phyloP scores from a whole-genome alignment of 768 basidiomycete species.

The Aureoboletus auriporus region DNA sequence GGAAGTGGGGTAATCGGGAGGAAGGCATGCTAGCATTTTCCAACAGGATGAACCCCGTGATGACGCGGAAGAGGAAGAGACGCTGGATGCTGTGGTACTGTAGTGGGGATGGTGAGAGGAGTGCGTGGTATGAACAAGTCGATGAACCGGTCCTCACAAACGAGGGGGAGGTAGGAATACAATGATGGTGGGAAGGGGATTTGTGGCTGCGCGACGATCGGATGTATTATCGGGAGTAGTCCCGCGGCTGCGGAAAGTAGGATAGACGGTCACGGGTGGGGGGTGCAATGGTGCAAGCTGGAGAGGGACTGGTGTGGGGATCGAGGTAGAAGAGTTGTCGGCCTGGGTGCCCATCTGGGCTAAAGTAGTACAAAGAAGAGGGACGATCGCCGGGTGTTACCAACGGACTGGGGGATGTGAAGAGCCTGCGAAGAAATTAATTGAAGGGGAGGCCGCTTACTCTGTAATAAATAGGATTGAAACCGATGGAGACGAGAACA shows the following conservation, averaged over 20 bases:
- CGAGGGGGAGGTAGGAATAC: slow-evolving; percentile 46
- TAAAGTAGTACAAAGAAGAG: slow-evolving; percentile 97
- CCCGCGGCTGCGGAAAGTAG: slow-evolving; percentile 21
- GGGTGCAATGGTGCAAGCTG: slow-evolving; percentile 40
- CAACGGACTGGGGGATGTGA: slow-evolving; percentile 93
- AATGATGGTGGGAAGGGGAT: slow-evolving; percentile 28
- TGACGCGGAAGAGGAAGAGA: slow-evolving; percentile 29
- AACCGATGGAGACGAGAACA: slow-evolving; percentile 82
- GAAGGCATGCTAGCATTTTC: slow-evolving; percentile 22
- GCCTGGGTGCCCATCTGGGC: slow-evolving; percentile 69
- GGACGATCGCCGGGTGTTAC: slow-evolving; percentile 94
- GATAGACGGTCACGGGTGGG: slow-evolving; percentile 20
- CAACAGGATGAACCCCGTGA: slow-evolving; percentile 29
- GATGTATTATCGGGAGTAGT: slow-evolving; percentile 29
- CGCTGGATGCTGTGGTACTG: slow-evolving; percentile 43
- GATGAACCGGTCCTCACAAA: slow-evolving; percentile 47
- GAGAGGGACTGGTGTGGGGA: slow-evolving; percentile 70
- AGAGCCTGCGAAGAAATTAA: slow-evolving; percentile 48
- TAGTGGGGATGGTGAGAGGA: slow-evolving; percentile 59
- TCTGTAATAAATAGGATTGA: slow-evolving; percentile 92
- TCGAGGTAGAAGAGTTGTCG: slow-evolving; percentile 84
- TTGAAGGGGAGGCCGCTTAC: slow-evolving; percentile 30
- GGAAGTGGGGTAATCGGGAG: slow-evolving; percentile 11
- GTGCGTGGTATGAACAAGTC: slow-evolving; percentile 53
- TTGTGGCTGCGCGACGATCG: slow-evolving; percentile 22